Base-by-base conservation (phyloP, 148 eudicot genomes). In the Cornus controversa region DNA sequence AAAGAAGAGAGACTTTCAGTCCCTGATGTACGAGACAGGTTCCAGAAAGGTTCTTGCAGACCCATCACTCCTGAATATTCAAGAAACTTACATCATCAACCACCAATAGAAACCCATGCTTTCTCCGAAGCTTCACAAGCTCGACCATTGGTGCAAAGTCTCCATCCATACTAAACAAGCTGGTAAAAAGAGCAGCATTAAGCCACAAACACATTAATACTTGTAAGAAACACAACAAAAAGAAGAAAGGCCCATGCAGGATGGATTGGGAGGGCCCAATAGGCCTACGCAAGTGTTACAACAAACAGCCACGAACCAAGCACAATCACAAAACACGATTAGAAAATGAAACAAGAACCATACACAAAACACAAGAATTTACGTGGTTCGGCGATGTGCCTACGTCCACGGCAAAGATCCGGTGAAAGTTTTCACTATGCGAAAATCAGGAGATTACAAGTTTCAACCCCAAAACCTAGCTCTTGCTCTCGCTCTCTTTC, bases 131-230 rank as follows among this genome's bases (percentile, higher is more conserved):
- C 77, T 83, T 80, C 53, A 81, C 89, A 74, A 96, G 98, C 86
- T 88, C 92, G 62, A 37, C 66, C 92, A 96, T 89, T 42, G 98
- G 99, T 79, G 99, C 99, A 74, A 96, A 91, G 82, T 96, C 99
- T 80, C 99, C 99, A 84, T 96, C 99, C 99, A 96, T 96, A 79
- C 99, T 96, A 83, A 96, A 96, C 83, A 96, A 85, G 94, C 99
- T 95, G 96, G 74, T 73, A 67, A 74, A 69, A 36, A 70, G 23
- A 69, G 31, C 70, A 66, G 75, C 70, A 69, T 45, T 45, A 27
- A 57, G 54, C 45, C 67, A 40, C 45, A 40, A 40, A 4, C 45
- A 40, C 45, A 40, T 25, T 54, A 0, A 54, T 3, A 22, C 60
- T 40, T 40, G 45, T 6, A 40, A 40, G 45, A 40, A 40, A 40